Evolutionary conservation across 2,329 filamentous ascomycete species (phyloP), one percentile per base, ranked within the genome.

Genomic region (Capronia coronata): DNA sequence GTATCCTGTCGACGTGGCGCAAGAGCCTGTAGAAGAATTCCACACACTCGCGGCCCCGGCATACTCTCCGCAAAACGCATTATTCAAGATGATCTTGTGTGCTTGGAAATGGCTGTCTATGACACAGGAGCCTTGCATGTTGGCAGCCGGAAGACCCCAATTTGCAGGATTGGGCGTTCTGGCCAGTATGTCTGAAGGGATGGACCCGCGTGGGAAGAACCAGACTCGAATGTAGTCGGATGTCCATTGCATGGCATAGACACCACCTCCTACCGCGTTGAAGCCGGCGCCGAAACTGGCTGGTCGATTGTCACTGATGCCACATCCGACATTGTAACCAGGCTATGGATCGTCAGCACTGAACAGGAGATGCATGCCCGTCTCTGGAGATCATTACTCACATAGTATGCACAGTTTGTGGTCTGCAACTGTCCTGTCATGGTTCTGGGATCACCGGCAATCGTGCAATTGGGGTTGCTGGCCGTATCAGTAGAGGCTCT

Each of bases 31-130:
- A 16, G 43, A 47, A 11, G 54, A 52, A 23, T 55, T 52, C 58
- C 58, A 60, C 25, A 60, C 56, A 30, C 23, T 48, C 10, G 81
- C 77, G 40, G 71, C 64, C 18, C 86, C 85, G 7, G 87, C 87
- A 86, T 86, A 93, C 60, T 83, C 77, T 10, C 88, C 88, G 66
- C 88, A 94, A 62, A 91, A 84, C 2, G 83, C 82, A 0, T 80
- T 89, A 69, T 93, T 81, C 67, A 93, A 82, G 56, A 90, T 48
- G 52, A 94, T 78, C 57, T 80, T 76, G 70, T 91, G 78, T 50
- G 83, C 67, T 57, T 71, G 69, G 70, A 94, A 90, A 64, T 82
- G 74, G 1, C 66, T 49, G 46, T 79, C 71, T 56, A 90, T 83
- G 59, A 86, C 68, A 68, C 88, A 94, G 45, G 73, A 75, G 1